Evolutionary conservation across 305 asterid genomes (phyloP), one percentile per base, ranked within the genome.

Genomic region (Solanum aculeatissimum): DNA sequence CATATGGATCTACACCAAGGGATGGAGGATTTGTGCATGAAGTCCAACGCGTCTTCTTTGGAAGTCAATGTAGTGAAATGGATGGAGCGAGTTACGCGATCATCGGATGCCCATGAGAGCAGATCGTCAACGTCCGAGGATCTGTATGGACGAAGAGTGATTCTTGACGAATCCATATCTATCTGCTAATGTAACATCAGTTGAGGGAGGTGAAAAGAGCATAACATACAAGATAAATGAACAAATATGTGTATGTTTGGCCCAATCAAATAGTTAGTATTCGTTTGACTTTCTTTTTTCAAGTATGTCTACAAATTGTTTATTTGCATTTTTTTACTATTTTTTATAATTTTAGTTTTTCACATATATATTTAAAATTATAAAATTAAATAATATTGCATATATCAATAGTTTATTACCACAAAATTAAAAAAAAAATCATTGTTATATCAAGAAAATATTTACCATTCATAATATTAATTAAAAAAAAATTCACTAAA

Each of bases 1-100:
- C 95, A 92, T 29, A 91, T 88, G 2, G 93, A 87, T 72, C 91
- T 83, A 6, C 88, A 88, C 94, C 94, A 91, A 2, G 88, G 95
- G 29, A 90, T 90, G 10, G 90, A 88, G 0, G 83, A 68, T 13
- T 91, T 85, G 57, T 77, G n/a, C 85, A 92, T 89, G 91, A 90
- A 92, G 68, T 81, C 81, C 65, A 74, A n/a, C 15, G 94, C 91
- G 14, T 90, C 92, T 12, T 91, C 89, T 81, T 80, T 88, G 16
- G 93, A 88, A 27, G 88, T 68, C 77, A 90, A 21, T 1, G 94
- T 82, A 15, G 75, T 86, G 91, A 89, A 88, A 51, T 84, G 71
- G 83, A 85, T 80, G 63, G 57, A 66, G 11, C 55, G 60, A 1
- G 89, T 92, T 4, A 91, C 89, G 19, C 87, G 88, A 82, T 92